Base-by-base conservation (phyloP, 1,139 yeast genomes). In the Yamadazyma taylorii region DNA sequence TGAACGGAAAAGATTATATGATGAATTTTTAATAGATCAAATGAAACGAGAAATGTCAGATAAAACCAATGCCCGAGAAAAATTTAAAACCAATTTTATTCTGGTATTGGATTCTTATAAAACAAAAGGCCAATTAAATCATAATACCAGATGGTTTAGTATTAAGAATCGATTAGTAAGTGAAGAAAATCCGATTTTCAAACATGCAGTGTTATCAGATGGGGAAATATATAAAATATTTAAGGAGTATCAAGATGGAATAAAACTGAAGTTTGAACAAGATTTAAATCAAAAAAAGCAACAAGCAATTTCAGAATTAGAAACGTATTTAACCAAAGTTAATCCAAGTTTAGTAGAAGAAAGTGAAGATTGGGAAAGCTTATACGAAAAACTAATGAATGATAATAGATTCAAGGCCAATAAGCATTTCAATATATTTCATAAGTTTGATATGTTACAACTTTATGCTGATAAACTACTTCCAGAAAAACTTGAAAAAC, bases 61-160 rank as follows among this genome's bases (percentile, higher is more conserved):
- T 49, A 81, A 77, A 45, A 68, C 74, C 26, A 69, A 70, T 21
- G 69, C 80, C 7, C 61, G 75, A 23, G 80, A 76, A 34, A 74
- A 72, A 39, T 81, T 83, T 54, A 73, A 74, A 49, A 56, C 60
- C 3, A 79, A 78, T 16, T 85, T 85, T 56, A 39, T 59, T 11
- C 60, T 66, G 10, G 73, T 82, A 34, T 59, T 87, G 35, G 55
- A 64, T 26, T 58, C 59, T 5, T 62, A 67, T 34, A 48, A 58
- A 23, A 35, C 45, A 6, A 40, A 47, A 11, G 66, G 63, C 0
- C 65, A 70, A 19, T 65, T 88, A 25, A 66, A 69, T 26, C 69
- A 78, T 43, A 75, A 71, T 41, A 79, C 95, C 0, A 63, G 87
- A 30, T 89, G 96, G 96, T 49, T 56, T 22, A 73, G 82, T 0